phyloP scores from a whole-genome alignment of 345 rosid genomes.

The Gossypioides kirkii region DNA sequence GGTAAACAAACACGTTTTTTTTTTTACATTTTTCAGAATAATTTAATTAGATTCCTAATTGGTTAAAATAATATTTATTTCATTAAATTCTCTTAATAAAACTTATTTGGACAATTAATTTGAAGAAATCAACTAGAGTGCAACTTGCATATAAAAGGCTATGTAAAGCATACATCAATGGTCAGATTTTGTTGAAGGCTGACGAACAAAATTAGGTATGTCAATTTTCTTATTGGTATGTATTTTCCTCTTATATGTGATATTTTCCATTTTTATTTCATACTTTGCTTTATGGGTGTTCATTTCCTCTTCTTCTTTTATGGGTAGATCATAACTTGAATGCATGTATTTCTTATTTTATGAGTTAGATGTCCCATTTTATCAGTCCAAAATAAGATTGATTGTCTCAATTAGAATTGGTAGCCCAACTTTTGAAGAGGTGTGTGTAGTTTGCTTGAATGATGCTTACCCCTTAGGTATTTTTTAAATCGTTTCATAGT shows the following conservation, averaged over 20 bases:
- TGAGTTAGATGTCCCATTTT: background rate
- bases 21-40: background rate
- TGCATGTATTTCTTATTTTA: background rate
- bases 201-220: background rate
- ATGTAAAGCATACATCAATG: background rate
- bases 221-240: background rate
- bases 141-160: conserved; percentile 1
- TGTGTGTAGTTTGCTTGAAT: background rate
- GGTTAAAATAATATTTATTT: background rate
- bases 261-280: background rate
- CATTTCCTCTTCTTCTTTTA: background rate
- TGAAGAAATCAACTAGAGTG: conserved; percentile 1
- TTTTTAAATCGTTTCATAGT: background rate
- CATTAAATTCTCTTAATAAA: background rate
- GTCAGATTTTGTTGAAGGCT: background rate
- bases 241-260: background rate
- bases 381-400: background rate
- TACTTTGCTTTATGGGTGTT: background rate
- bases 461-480: background rate
- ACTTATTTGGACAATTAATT: conserved; percentile 10
- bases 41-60: conserved; percentile 5
- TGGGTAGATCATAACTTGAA: background rate
- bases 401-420: background rate
- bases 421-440: background rate
- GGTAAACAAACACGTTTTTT: background rate